Evolutionary conservation across 495 filamentous ascomycete species (phyloP).

Genomic region (Penicillium flavigenum): DNA sequence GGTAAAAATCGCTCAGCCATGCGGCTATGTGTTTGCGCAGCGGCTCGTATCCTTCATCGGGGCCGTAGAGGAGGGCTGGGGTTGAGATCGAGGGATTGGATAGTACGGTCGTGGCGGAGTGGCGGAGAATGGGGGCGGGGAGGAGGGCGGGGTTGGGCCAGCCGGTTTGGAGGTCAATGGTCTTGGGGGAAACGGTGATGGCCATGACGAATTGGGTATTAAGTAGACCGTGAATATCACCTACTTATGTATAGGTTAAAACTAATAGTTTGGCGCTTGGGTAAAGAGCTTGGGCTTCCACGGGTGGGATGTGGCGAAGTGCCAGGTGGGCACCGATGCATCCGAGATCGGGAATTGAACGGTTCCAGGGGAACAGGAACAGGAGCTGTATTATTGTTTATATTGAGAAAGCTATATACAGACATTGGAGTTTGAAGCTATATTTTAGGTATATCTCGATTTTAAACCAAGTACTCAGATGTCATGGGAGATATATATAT

Average conservation of each 20-base stretch:
- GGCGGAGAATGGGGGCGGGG: conserved; percentile 56
- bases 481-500: not conserved
- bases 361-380: not conserved
- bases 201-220: not conserved
- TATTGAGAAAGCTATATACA: not conserved
- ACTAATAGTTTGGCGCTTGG: not conserved
- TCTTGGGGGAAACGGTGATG: conserved; percentile 13
- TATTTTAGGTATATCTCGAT: not conserved
- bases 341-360: conserved; percentile 3
- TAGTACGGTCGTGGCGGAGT: conserved; percentile 56
- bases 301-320: not conserved
- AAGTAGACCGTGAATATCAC: not conserved
- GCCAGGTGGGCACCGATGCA: not conserved
- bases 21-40: conserved; percentile 60
- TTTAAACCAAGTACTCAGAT: not conserved
- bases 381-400: not conserved
- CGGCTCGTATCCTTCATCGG: conserved; percentile 70
- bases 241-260: not conserved
- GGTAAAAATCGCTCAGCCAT: conserved; percentile 70
- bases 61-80: conserved; percentile 69
- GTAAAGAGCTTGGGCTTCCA: conserved; percentile 1
- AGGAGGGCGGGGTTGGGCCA: conserved; percentile 72
- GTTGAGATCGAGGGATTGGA: conserved; percentile 54
- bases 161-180: conserved; percentile 67
- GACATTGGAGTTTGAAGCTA: not conserved